Evolutionary conservation across 2,329 filamentous ascomycete species (phyloP), one percentile per base, ranked within the genome.

Genomic region (Exophiala spinifera): DNA sequence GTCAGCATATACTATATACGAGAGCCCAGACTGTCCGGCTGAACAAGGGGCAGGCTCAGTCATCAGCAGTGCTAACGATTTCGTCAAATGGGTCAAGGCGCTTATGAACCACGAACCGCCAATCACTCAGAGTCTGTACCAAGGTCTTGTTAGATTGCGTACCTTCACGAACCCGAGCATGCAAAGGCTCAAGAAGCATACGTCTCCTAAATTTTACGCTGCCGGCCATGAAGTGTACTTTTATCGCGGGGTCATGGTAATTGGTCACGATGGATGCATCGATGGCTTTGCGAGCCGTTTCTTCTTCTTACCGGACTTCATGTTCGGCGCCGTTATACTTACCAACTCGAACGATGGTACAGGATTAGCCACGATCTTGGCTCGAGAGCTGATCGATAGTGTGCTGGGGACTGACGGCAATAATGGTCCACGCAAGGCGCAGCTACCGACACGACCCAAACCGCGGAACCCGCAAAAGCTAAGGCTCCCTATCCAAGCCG

Each of bases 11-110:
- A 59, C 67, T 3, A 51, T 59, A 3, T 62, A 70, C 8, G 53
- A 59, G 0, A 55, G 63, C 6, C 61, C 66, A 13, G 63, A 73
- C 3, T 60, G 64, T 1, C 62, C 67, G 2, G 65, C 66, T 37
- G 67, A 65, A 4, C 69, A 70, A 43, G 77, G 75, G 1, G 76
- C 76, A 0, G 78, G 77, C 0, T 70, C 68, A 14, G 69, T 78
- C 19, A 68, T 75, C 33, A 66, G 64, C 4, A 66, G 64, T 34
- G 64, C 59, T 13, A 63, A 61, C 37, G 70, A 72, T 53, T 69
- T 66, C 37, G 61, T 65, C 40, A 63, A 61, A 48, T 72, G 54
- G 36, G 57, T 70, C 4, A 60, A 63, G 47, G 64, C 65, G 1
- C 56, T 72, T 39, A 60, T 72, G 7, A 45, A 66, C 31, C 64